Evolutionary conservation across 2,329 filamentous ascomycete species (phyloP), one percentile per base, ranked within the genome.

Genomic region (Pseudogymnoascus sp.): DNA sequence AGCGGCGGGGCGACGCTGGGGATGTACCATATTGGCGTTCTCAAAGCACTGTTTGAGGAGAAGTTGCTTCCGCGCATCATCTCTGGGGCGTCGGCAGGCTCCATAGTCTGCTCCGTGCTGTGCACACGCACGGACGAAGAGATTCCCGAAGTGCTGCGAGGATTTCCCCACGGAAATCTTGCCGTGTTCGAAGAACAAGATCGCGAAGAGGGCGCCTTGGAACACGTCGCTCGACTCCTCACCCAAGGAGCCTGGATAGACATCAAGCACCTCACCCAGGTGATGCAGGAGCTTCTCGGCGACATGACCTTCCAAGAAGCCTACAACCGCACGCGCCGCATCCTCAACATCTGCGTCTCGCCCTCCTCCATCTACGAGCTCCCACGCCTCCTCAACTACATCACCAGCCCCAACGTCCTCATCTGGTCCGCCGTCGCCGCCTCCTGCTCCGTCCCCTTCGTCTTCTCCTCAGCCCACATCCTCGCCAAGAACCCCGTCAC

Each of bases 351-450:
- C 38, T 92, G 90, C 63, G 92, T 97, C 6, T 96, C 92, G 0
- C 91, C 90, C 2, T 89, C 91, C 1, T 91, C 90, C 14, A 83
- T 93, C 62, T 94, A 95, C 73, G 92, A 97, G 72, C 80, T 96
- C 14, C 93, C 92, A 0, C 81, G 90, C 38, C 78, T 97, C 0
- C 81, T 97, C 68, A 97, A 97, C 74, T 97, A 96, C 70, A 84
- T 96, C 64, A 97, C 93, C 0, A 89, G 93, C 0, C 92, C 93
- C 0, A 94, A 97, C 71, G 92, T 97, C 61, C 84, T 97, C 77
- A 92, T 97, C 62, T 96, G 92, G 91, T 96, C 92, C 14, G 93
- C 93, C 35, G 92, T 97, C 69, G 91, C 91, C n/a, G 91, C 93
- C 0, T 97, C 93, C 0, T 97, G 93, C 73, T 96, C 93, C 0